Conservation (phyloP, 495 filamentous ascomycete species). For the Entonaema liquescens region DNA sequence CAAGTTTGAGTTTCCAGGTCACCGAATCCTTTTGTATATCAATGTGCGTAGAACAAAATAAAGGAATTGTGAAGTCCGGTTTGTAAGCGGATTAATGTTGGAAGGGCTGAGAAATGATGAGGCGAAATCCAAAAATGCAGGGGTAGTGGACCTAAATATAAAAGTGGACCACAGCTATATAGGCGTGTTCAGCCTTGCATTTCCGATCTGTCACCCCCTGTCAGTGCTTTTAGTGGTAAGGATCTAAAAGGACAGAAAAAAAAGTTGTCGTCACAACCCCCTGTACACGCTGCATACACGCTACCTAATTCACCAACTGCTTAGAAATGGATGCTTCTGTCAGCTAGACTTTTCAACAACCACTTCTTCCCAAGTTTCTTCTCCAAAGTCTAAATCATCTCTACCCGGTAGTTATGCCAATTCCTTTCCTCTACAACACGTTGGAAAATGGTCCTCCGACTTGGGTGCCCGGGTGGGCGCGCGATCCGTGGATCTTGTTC, state of each 20-base stretch:
- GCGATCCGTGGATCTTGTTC: conserved; percentile 60
- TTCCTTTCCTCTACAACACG: conserved; percentile 72
- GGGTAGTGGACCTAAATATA: background rate
- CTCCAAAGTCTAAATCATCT: conserved; percentile 70
- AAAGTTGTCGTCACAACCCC: conserved; percentile 33
- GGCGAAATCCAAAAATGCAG: conserved; percentile 29
- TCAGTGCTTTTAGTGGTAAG: background rate
- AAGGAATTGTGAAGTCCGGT: background rate
- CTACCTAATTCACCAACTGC: background rate
- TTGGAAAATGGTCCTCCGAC: conserved; percentile 69
- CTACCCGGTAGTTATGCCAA: conserved; percentile 80
- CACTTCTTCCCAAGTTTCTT: background rate
- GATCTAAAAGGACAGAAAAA: conserved; percentile 7
- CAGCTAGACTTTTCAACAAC: conserved; percentile 16
- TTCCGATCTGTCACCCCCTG: conserved; percentile 31
- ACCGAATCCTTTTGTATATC: background rate
- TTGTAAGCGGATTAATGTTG: background rate
- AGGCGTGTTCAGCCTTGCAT: conserved; percentile 31
- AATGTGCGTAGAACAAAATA: background rate
- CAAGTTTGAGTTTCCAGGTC: background rate
- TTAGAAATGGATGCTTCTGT: conserved; percentile 24
- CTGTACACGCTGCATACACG: conserved; percentile 4
- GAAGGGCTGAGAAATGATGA: conserved; percentile 22
- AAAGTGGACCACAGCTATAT: conserved; percentile 12
- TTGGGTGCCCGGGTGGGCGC: conserved; percentile 68